phyloP scores from a whole-genome alignment of 176 grass and related monocot genomes.

The Eragrostis nindensis region DNA sequence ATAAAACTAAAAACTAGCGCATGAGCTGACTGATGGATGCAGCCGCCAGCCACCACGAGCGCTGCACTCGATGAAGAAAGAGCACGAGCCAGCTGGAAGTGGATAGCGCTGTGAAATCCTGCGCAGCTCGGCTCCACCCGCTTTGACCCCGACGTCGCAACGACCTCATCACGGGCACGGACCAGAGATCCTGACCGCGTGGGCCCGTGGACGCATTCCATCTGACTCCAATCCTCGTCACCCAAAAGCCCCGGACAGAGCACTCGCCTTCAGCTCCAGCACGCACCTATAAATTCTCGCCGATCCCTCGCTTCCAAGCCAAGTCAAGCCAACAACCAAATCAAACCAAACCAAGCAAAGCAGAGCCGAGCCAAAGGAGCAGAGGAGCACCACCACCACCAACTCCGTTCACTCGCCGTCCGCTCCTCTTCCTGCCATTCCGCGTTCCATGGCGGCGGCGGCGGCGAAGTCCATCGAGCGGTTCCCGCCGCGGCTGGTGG shows the following conservation, averaged over 20 bases:
- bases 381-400: background rate
- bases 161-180: background rate
- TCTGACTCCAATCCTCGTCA: slow-evolving; percentile 52
- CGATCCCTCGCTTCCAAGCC: background rate
- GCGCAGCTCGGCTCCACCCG: background rate
- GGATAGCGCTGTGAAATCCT: background rate
- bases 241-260: background rate
- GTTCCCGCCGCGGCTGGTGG: slow-evolving; percentile 47
- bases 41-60: background rate
- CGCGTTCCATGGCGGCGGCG: background rate
- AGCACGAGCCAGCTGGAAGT: background rate
- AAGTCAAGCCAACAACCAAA: slow-evolving; percentile 39
- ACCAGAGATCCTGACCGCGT: slow-evolving; percentile 1
- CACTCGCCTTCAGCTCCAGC: background rate
- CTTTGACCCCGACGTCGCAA: slow-evolving; percentile 39
- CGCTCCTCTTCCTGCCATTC: too few relatives aligned
- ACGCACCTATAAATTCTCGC: slow-evolving; percentile 37
- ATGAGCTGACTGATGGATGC: background rate
- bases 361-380: background rate
- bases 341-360: background rate
- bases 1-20: background rate
- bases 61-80: background rate
- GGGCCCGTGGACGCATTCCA: slow-evolving; percentile 30
- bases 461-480: slow-evolving; percentile 49
- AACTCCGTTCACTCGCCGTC: too few relatives aligned